These are phyloP conservation scores for Pythium rhizo-oryzae DNA, from an alignment of 352 stramenopile species.

Conservation along the genomic window DNA sequence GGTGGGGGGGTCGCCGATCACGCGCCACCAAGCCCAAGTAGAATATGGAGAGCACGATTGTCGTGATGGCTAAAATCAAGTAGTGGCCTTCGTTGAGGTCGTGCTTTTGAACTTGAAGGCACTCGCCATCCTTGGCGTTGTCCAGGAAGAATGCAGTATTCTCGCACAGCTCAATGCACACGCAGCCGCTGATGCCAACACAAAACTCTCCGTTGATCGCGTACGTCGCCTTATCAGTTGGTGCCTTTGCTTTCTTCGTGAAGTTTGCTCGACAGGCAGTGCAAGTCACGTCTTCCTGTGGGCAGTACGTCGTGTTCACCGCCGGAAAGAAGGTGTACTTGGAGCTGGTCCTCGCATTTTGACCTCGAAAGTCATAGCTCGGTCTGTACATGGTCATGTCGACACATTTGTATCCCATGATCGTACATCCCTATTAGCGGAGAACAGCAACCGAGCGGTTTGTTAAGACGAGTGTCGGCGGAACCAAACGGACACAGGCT, in stretches of 20 bases:
- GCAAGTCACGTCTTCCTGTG: not conserved
- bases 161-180: constrained; percentile 17
- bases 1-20: not conserved
- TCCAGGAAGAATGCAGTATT: not conserved
- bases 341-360: not conserved
- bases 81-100: not conserved
- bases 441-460: no score
- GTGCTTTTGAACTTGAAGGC: not conserved
- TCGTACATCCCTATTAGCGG: constrained; percentile 13
- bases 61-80: not conserved
- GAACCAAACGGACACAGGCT: no score
- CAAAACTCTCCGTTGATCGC: not conserved
- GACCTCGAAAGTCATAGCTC: not conserved
- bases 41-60: not conserved
- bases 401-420: not conserved
- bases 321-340: constrained; percentile 10
- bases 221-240: not conserved
- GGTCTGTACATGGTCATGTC: not conserved
- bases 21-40: not conserved
- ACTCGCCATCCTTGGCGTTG: not conserved
- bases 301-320: constrained; percentile 24
- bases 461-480: no score
- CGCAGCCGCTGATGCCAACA: constrained; percentile 2
- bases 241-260: not conserved
- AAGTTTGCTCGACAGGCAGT: not conserved